These are phyloP conservation scores for Leccinum pachyderme DNA, from an alignment of 1,284 basidiomycete species.

Conservation along the genomic window DNA sequence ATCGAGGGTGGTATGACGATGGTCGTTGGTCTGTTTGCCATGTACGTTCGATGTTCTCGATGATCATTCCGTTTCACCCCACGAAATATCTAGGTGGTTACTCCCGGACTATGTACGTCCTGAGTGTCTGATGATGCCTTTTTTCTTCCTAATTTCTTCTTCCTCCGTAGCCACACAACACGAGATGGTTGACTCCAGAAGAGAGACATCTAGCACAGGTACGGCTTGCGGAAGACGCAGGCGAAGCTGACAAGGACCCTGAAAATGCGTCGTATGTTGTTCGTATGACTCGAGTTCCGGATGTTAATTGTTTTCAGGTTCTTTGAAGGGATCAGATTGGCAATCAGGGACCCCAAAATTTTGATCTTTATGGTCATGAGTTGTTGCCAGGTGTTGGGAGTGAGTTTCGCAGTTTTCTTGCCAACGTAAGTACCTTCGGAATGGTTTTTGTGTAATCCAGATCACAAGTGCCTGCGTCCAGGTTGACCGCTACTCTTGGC, in stretches of 20 bases:
- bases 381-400: constrained; percentile 53
- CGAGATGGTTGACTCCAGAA: constrained; percentile 57
- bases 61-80: not conserved
- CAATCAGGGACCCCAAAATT: constrained; percentile 32
- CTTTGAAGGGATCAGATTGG: constrained; percentile 51
- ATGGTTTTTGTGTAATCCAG: not conserved
- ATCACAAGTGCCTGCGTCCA: constrained; percentile 21
- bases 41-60: constrained; percentile 38
- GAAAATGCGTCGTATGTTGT: constrained; percentile 49
- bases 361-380: constrained; percentile 55
- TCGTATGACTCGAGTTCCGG: not conserved
- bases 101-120: constrained; percentile 30
- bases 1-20: constrained; percentile 50
- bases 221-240: constrained; percentile 70
- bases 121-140: constrained; percentile 22
- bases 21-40: constrained; percentile 48
- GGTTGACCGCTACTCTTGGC: constrained; percentile 63
- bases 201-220: constrained; percentile 68
- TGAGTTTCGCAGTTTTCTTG: constrained; percentile 74
- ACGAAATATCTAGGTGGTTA: constrained; percentile 38
- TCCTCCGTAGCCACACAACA: constrained; percentile 55
- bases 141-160: not conserved
- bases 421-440: constrained; percentile 48
- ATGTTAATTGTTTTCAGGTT: constrained; percentile 36
- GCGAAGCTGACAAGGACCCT: constrained; percentile 64